A percentile compares a stretch with the other conserved stretches of the same genome.
Evolutionary conservation across 345 rosid species (phyloP).

Genomic region (Sonneratia caseolaris): DNA sequence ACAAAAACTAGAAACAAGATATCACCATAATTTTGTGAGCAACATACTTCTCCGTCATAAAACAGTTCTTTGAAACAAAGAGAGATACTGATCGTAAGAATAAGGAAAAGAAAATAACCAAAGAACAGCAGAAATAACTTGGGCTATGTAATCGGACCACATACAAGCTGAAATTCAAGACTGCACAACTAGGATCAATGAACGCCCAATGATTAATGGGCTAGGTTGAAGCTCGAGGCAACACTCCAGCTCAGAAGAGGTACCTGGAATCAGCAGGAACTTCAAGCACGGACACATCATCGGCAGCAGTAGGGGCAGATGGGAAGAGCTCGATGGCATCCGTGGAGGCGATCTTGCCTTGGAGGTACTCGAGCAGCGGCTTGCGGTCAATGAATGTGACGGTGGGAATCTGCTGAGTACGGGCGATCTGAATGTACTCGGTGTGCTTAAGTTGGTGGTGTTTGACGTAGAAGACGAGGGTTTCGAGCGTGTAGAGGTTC

Average conservation of each 20-base stretch:
- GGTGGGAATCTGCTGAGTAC: slow-evolving; percentile 46
- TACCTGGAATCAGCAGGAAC: slow-evolving; percentile 8
- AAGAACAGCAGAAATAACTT: not conserved
- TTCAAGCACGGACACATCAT: not conserved
- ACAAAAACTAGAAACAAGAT: not conserved
- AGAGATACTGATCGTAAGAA: too few species aligned
- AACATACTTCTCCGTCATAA: not conserved
- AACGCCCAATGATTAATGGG: not conserved
- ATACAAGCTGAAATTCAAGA: not conserved
- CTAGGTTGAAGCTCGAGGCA: not conserved
- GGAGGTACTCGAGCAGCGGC: slow-evolving; percentile 75
- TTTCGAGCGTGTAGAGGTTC: slow-evolving; percentile 26
- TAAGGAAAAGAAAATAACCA: too few species aligned
- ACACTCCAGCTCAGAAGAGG: not conserved
- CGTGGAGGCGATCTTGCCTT: slow-evolving; percentile 45
- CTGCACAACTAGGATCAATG: not conserved
- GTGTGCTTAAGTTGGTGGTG: slow-evolving; percentile 58
- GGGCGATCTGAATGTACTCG: slow-evolving; percentile 62
- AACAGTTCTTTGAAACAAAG: not conserved
- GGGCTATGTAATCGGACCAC: not conserved
- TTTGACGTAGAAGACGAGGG: slow-evolving; percentile 38
- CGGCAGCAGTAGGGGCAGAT: slow-evolving; percentile 20
- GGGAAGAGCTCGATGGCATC: slow-evolving; percentile 68
- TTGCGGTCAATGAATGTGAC: slow-evolving; percentile 78
- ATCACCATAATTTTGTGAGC: not conserved